Evolutionary conservation across 805 yeast genomes (phyloP), one percentile per base, ranked within the genome.

Genomic region (Peterozyma toletana): DNA sequence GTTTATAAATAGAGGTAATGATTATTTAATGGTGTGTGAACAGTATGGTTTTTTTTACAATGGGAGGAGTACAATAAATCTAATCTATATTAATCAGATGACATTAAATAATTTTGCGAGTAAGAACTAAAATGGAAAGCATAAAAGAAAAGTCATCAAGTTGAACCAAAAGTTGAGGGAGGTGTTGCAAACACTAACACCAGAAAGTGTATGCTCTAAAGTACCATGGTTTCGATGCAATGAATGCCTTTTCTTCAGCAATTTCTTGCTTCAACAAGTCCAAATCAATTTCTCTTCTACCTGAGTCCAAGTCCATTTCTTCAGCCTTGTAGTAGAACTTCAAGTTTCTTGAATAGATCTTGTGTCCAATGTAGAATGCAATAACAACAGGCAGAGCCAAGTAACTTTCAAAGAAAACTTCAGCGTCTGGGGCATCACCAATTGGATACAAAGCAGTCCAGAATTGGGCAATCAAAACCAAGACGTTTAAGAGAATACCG

Each of bases 361-460:
- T 27, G 57, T 57, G 64, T 40, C 47, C 40, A 33, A 50, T 27
- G 48, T 54, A 44, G 62, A 78, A 73, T 2, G 62, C 74, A 33
- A 86, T 43, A 35, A 83, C 67, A 39, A 85, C 73, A 15, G 86
- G 86, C 46, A 72, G 69, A 11, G 87, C 77, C 53, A 86, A 66
- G 61, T 80, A 86, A 21, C 77, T 66, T 56, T 73, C 66, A 69
- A 86, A 86, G 71, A 86, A 86, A 38, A 53, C 63, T 35, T 62
- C 53, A 9, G 86, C 85, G 56, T 64, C 68, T 42, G 83, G 77
- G 9, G 61, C 38, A 6, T 47, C 67, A 11, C 78, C 78, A 38
- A 78, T 56, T 43, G 95, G 95, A 71, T 71, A 86, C 36, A 84
- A 64, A 6, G 93, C 90, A 46, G 82, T 71, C 87, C 91, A 87